Evolutionary conservation across 176 grass and related monocot genomes (phyloP).

Genomic region (Dactylis glomerata): DNA sequence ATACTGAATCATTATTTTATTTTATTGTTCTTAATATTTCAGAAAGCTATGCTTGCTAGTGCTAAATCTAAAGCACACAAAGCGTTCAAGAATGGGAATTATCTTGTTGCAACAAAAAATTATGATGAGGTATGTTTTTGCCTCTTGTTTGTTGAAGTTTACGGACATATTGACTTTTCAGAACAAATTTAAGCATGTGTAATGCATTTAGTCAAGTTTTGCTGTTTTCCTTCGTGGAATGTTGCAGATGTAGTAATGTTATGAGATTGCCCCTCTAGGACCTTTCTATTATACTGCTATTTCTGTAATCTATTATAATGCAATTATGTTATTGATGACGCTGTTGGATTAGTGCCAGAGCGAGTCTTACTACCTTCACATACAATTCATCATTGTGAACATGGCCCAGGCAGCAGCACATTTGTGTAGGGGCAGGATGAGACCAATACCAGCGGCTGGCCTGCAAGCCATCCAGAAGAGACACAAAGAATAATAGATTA

Average conservation of each 20-base stretch:
- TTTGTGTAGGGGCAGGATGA: neutral
- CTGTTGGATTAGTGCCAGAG: neutral
- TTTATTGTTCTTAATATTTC: neutral
- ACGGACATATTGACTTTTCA: neutral
- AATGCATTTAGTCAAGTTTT: neutral
- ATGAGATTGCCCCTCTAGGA: neutral
- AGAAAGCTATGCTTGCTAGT: constrained; percentile 9
- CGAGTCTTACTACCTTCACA: neutral
- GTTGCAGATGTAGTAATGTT: neutral
- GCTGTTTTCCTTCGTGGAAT: neutral
- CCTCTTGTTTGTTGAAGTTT: neutral
- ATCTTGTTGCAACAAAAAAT: neutral
- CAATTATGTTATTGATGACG: neutral
- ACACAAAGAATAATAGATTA: neutral
- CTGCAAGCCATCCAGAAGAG: neutral
- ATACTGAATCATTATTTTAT: neutral
- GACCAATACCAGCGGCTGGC: neutral
- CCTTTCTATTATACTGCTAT: neutral
- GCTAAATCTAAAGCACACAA: constrained; percentile 15
- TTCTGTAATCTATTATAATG: neutral
- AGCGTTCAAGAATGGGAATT: constrained; percentile 29
- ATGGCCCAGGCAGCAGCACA: neutral
- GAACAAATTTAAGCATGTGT: neutral
- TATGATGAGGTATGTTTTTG: neutral
- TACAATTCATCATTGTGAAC: neutral